Percentiles rank a stretch among this genome's conserved stretches.
phyloP scores from a whole-genome alignment of 768 basidiomycete genomes.

The Kwoniella shandongensis region DNA sequence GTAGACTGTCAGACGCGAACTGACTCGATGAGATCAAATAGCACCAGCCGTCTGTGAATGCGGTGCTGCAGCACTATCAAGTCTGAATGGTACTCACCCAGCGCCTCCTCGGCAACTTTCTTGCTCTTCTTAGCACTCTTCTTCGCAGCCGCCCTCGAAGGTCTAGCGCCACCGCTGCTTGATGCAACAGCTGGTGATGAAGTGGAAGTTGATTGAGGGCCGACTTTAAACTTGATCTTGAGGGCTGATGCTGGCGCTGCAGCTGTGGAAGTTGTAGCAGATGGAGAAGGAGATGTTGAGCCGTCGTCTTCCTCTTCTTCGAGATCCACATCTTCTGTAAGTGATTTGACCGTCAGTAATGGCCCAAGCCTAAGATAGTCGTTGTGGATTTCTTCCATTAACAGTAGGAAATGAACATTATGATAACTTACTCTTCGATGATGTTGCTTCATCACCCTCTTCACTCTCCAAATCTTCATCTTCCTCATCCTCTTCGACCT shows the following conservation, averaged over 20 bases:
- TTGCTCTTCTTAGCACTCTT: conserved; percentile 38
- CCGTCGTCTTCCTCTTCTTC: conserved; percentile 19
- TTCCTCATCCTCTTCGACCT: conserved; percentile 11
- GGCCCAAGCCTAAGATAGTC: background rate
- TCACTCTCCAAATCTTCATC: conserved; percentile 12
- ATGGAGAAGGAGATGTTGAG: conserved; percentile 1
- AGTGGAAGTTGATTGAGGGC: background rate
- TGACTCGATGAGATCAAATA: background rate
- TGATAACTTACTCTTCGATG: conserved; percentile 18
- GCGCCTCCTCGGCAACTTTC: conserved; percentile 28
- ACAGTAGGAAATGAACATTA: background rate
- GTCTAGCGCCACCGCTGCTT: conserved; percentile 5
- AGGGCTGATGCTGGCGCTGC: conserved; percentile 16
- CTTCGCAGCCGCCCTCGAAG: conserved; percentile 33
- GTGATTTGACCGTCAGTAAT: background rate
- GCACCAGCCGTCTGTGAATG: background rate
- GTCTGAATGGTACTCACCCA: conserved; percentile 37
- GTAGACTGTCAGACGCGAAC: background rate
- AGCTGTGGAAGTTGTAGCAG: conserved; percentile 1
- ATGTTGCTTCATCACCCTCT: conserved; percentile 10
- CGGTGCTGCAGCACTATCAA: conserved; percentile 2
- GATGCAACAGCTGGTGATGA: background rate
- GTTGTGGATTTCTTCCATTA: background rate
- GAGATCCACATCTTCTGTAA: conserved; percentile 22
- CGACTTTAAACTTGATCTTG: conserved; percentile 34